Evolutionary conservation across 352 stramenopile genomes (phyloP), one percentile per base, ranked within the genome.

Genomic region (Phytophthora uliginosa): DNA sequence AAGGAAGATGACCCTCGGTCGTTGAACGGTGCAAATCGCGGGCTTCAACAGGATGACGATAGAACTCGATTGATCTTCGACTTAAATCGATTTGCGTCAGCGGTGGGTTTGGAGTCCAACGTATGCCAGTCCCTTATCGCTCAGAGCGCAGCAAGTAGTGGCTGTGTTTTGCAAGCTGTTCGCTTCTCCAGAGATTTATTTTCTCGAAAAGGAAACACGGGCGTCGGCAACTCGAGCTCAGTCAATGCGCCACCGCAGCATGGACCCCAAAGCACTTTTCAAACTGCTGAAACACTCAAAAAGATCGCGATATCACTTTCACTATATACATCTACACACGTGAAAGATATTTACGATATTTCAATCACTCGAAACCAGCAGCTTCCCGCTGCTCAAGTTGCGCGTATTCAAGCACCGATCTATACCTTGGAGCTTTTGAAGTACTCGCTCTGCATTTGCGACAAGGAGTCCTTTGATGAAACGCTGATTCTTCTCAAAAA

Each of bases 361-460:
- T 20, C 42, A 8, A 28, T 58, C 26, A 51, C 45, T 8, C 69
- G 60, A 13, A 59, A 36, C 28, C 72, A 75, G 20, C 20, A 51
- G 52, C 28, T 68, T 61, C 65, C 74, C 0, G 55, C 73, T 18
- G 68, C 70, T 22, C 71, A 89, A 55, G 17, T 79, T 59, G 83
- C 84, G 18, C 75, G 71, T 17, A 75, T 89, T 62, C 77, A 82
- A 65, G 81, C 87, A n/a, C 85, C 85, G 8, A 72, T 69, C 7
- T 89, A 85, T 45, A 85, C 85, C 7, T 56, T 92, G 7, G 87
- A 93, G 54, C 54, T 94, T 17, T 61, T 94, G 18, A 78, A 62
- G 7, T 92, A 92, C 40, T 71, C 85, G 34, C 82, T 93, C 9
- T 93, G 87, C 47, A 80, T 91, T 9, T 93, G 87, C 34, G 76